Evolutionary conservation across 495 filamentous ascomycete species (phyloP).

Genomic region (Hyaloscypha hepaticicola): DNA sequence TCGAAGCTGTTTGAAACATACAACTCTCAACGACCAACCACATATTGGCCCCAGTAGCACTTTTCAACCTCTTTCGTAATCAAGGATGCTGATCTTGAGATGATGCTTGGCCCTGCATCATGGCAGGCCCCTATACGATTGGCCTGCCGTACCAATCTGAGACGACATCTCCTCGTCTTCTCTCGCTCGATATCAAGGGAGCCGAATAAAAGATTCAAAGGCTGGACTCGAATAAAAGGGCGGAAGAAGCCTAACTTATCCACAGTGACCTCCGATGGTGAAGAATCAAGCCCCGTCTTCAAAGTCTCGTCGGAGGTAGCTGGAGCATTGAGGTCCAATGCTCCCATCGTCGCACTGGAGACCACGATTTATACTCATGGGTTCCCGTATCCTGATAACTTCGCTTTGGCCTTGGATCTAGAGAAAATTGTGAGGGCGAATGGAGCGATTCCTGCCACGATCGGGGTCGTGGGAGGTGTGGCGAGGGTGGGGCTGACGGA

Average conservation of each 20-base stretch:
- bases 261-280: background rate
- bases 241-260: background rate
- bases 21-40: background rate
- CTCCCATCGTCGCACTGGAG: conserved; percentile 88
- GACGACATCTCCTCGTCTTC: background rate
- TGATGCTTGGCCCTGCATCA: background rate
- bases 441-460: conserved; percentile 89
- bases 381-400: conserved; percentile 80
- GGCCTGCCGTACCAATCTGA: background rate
- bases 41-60: background rate
- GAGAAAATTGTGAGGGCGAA: conserved; percentile 75
- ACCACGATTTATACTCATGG: conserved; percentile 78
- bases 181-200: background rate
- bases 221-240: background rate
- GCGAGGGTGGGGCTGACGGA: conserved; percentile 73
- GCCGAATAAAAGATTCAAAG: background rate
- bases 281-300: conserved; percentile 4
- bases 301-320: conserved; percentile 79
- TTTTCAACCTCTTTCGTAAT: background rate
- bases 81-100: conserved; percentile 1
- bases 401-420: conserved; percentile 64
- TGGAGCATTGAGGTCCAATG: conserved; percentile 66
- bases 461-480: conserved; percentile 78
- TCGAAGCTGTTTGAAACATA: background rate
- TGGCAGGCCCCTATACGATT: background rate